A percentile compares a stretch with the other conserved stretches of the same genome.
Evolutionary conservation across 2,329 filamentous ascomycete genomes (phyloP).

Genomic region (Ophiostoma sp.): DNA sequence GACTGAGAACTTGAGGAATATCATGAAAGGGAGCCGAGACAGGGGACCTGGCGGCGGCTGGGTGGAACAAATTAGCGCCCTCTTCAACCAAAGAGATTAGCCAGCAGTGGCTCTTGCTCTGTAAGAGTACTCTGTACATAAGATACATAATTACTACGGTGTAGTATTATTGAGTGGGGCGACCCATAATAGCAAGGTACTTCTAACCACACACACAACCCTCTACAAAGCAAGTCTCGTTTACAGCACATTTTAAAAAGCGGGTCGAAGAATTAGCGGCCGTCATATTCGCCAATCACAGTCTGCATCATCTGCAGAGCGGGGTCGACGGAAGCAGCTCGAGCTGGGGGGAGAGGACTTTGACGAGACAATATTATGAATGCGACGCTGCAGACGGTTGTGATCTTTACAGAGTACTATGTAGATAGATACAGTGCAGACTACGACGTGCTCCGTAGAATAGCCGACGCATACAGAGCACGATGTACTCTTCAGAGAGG

Average conservation of each 20-base stretch:
- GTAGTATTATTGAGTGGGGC: slow-evolving; percentile 11
- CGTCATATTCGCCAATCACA: not conserved
- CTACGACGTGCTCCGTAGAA: not conserved
- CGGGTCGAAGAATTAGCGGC: slow-evolving; percentile 19
- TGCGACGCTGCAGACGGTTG: not conserved
- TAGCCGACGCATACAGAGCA: not conserved
- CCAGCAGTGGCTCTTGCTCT: slow-evolving; percentile 8
- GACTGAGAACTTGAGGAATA: not conserved
- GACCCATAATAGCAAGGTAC: not conserved
- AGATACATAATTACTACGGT: not conserved
- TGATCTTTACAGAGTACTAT: too few relatives aligned
- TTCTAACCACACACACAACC: not conserved
- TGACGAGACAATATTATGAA: not conserved
- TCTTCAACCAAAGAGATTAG: slow-evolving; percentile 13
- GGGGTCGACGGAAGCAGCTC: slow-evolving; percentile 17
- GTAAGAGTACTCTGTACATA: not conserved
- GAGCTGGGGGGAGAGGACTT: slow-evolving; percentile 9
- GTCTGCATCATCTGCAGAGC: not conserved
- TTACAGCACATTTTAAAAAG: slow-evolving; percentile 23
- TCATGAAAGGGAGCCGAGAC: slow-evolving; percentile 3
- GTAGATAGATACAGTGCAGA: not conserved
- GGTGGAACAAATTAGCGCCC: slow-evolving; percentile 11
- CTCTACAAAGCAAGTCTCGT: slow-evolving; percentile 7
- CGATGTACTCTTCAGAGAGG: too few relatives aligned
- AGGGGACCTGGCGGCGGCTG: slow-evolving; percentile 1